phyloP scores from a whole-genome alignment of 495 filamentous ascomycete genomes.

The Tuber borchii region DNA sequence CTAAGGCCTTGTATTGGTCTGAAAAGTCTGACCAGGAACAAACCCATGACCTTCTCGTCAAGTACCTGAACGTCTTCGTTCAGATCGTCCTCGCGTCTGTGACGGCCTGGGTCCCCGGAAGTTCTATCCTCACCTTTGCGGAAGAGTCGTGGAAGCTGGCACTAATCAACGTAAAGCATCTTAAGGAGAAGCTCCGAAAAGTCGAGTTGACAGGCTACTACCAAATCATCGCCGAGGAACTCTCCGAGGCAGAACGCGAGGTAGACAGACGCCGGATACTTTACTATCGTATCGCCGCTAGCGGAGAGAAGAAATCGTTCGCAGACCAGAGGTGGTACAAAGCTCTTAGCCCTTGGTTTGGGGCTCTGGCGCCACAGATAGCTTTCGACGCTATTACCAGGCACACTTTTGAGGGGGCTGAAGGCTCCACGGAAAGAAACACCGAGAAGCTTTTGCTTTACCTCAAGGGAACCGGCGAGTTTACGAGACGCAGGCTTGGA shows the following conservation, averaged over 20 bases:
- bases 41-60: constrained; percentile 20
- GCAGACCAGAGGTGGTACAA: constrained; percentile 15
- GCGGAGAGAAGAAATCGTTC: background rate
- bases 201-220: background rate
- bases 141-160: constrained; percentile 12
- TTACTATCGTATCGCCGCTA: background rate
- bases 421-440: constrained; percentile 16
- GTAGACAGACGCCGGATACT: background rate
- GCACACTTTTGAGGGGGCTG: constrained; percentile 15
- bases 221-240: background rate
- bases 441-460: constrained; percentile 25
- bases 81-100: constrained; percentile 20
- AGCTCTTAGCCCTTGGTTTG: constrained; percentile 20
- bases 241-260: constrained; percentile 9
- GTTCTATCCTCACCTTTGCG: constrained; percentile 24
- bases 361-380: constrained; percentile 11
- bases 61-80: constrained; percentile 26
- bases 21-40: constrained; percentile 21
- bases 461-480: constrained; percentile 20
- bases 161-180: background rate
- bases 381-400: constrained; percentile 20
- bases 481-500: constrained; percentile 13
- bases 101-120: constrained; percentile 17
- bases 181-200: background rate
- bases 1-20: constrained; percentile 28